Base-by-base conservation (phyloP, 306 rosid species). In the Sicyos baderoa region DNA sequence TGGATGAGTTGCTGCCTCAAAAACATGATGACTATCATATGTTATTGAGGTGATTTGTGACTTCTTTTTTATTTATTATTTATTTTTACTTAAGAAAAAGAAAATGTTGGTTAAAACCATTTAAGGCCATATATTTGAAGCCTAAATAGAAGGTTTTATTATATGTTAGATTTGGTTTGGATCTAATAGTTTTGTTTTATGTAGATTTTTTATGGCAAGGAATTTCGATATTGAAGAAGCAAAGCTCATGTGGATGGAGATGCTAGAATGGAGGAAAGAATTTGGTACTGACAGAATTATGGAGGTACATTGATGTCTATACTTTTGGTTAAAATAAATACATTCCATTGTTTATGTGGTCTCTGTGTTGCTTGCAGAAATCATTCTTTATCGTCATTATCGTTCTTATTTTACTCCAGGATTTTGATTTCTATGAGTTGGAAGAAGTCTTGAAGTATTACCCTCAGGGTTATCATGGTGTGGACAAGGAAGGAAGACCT, bases 221-320 rank as follows among this genome's bases (percentile, higher is more conserved):
- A 89, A 86, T 82, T 92, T 92, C 76, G 96, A 89, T 76, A 79
- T 83, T 44, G 97, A 92, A 71, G 87, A 83, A 75, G 89, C 97
- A 32, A 92, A 92, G 76, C 82, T 77, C 49, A 92, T 89, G 97
- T 92, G 97, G 97, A 78, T 86, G 55, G 85, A 83, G 81, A 92
- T 91, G 97, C 82, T 89, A 73, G 95, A 87, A 15, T 91, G 97
- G 97, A 86, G 97, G 92, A 84, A 76, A 79, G 95, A 87, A 4
- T 91, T 72, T 72, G 92, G 95, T 25, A 82, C 92, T 0, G 96
- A 91, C 81, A 79, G 84, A 61, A 89, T 91, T 73, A 78, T 87
- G 87, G 97, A 91, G 83, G 96, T 86, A 76, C 73, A 66, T 65
- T 81, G 58, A 71, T 25, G 2, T 1, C 1, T 25, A 25, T 25